These are phyloP conservation scores for Anisodus acutangulus DNA, from an alignment of 257 asterid genomes.

Conservation along the genomic window DNA sequence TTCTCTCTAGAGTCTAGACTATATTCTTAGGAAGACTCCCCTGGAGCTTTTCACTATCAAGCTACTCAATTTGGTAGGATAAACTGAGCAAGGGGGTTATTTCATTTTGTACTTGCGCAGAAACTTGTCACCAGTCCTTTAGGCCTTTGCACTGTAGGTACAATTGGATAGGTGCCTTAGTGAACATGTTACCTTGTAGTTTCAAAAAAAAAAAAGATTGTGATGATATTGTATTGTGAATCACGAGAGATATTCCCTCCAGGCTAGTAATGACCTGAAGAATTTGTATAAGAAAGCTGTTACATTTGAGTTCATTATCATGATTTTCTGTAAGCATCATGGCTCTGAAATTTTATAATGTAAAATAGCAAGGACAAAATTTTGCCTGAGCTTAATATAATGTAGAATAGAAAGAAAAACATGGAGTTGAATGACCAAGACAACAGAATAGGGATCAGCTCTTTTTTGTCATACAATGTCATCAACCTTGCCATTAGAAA, in stretches of 20 bases:
- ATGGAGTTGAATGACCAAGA: slow-evolving; percentile 19
- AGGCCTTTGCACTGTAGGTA: slow-evolving; percentile 8
- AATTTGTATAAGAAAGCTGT: slow-evolving; percentile 12
- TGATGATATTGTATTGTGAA: neutral
- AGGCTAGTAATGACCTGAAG: neutral
- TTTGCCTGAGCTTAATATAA: neutral
- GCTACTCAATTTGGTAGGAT: neutral
- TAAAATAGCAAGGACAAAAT: neutral
- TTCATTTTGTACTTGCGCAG: neutral
- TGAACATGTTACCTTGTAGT: slow-evolving; percentile 14
- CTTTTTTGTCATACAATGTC: slow-evolving; percentile 1
- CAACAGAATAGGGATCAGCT: neutral
- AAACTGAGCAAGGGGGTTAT: neutral
- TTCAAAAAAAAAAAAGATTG: neutral
- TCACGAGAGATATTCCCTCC: neutral
- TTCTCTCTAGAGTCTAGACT: neutral
- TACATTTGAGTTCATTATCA: neutral
- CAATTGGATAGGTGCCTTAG: slow-evolving; percentile 11
- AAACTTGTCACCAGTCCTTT: neutral
- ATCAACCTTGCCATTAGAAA: neutral
- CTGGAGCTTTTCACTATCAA: neutral
- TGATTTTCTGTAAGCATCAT: neutral
- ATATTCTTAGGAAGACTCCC: slow-evolving; percentile 6
- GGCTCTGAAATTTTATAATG: neutral
- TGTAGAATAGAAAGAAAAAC: neutral